Conservation (phyloP, 805 yeast genomes). For the Sugiyamaella americana region DNA sequence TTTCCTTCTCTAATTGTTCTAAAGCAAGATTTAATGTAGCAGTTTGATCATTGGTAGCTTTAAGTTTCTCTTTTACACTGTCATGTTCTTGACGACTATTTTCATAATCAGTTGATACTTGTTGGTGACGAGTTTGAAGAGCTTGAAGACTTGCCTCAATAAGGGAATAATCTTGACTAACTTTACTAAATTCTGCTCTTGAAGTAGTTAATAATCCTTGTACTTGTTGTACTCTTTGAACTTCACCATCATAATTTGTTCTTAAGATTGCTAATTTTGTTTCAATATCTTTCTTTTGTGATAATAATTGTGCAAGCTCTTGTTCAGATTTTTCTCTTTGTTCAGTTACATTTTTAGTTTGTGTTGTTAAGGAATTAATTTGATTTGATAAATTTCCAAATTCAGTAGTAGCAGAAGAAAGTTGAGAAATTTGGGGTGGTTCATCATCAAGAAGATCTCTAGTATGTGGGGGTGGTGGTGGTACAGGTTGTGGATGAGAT, state of each 20-base stretch:
- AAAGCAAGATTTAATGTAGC: conserved; percentile 52
- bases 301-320: conserved; percentile 64
- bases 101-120: conserved; percentile 53
- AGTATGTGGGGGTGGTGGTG: too few relatives aligned
- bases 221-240: conserved; percentile 64
- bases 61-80: conserved; percentile 61
- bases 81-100: conserved; percentile 64
- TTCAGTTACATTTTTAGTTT: conserved; percentile 62
- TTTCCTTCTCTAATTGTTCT: conserved; percentile 46
- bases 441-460: conserved; percentile 51
- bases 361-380: conserved; percentile 68
- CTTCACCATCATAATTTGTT: conserved; percentile 71
- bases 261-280: conserved; percentile 61
- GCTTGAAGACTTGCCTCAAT: conserved; percentile 75
- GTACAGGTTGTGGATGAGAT: background rate
- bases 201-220: conserved; percentile 57
- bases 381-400: conserved; percentile 83
- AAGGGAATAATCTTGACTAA: conserved; percentile 65
- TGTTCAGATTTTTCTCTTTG: conserved; percentile 70
- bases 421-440: conserved; percentile 50
- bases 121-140: conserved; percentile 57
- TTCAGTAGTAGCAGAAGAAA: conserved; percentile 76
- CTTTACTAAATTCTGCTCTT: conserved; percentile 58
- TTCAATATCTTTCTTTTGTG: conserved; percentile 65
- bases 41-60: conserved; percentile 59